Percentiles rank a stretch among this genome's conserved stretches.
Evolutionary conservation across 495 filamentous ascomycete species (phyloP).

Genomic region (Penicillium soppii): DNA sequence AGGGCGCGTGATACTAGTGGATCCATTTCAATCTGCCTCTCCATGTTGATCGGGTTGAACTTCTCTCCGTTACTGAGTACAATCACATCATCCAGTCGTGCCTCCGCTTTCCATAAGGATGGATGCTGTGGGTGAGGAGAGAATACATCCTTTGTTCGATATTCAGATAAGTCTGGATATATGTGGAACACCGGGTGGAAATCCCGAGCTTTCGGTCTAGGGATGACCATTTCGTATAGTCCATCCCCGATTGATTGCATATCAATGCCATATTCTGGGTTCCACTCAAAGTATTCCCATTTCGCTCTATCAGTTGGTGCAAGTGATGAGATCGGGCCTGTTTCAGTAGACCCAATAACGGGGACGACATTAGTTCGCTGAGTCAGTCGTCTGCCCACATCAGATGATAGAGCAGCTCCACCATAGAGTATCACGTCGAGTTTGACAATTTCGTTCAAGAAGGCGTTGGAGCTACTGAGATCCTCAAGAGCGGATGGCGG

Average conservation of each 20-base stretch:
- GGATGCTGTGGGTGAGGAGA: slow-evolving; percentile 45
- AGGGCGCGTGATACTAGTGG: slow-evolving; percentile 3
- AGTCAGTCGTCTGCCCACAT: slow-evolving; percentile 8
- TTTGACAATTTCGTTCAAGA: slow-evolving; percentile 1
- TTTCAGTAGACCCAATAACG: slow-evolving; percentile 21
- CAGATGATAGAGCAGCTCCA: slow-evolving; percentile 18
- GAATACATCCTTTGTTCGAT: slow-evolving; percentile 55
- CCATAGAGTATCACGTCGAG: slow-evolving; percentile 15
- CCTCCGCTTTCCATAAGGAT: slow-evolving; percentile 51
- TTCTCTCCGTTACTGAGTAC: slow-evolving; percentile 12
- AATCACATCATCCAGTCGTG: slow-evolving; percentile 49
- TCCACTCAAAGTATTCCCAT: slow-evolving; percentile 52
- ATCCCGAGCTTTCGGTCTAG: slow-evolving; percentile 4
- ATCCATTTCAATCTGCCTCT: slow-evolving; percentile 7
- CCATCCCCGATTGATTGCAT: slow-evolving; percentile 39
- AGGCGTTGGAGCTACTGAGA: slow-evolving; percentile 3
- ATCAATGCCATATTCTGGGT: slow-evolving; percentile 45
- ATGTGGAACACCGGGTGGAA: slow-evolving; percentile 18
- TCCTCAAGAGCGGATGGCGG: slow-evolving; percentile 21
- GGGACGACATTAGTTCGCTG: slow-evolving; percentile 7
- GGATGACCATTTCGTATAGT: slow-evolving; percentile 45
- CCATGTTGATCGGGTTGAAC: slow-evolving; percentile 12
- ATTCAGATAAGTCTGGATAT: slow-evolving; percentile 37
- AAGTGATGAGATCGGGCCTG: slow-evolving; percentile 18
- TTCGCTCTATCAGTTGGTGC: slow-evolving; percentile 31